phyloP scores from a whole-genome alignment of 768 basidiomycete genomes.

The Mycena alexandri region DNA sequence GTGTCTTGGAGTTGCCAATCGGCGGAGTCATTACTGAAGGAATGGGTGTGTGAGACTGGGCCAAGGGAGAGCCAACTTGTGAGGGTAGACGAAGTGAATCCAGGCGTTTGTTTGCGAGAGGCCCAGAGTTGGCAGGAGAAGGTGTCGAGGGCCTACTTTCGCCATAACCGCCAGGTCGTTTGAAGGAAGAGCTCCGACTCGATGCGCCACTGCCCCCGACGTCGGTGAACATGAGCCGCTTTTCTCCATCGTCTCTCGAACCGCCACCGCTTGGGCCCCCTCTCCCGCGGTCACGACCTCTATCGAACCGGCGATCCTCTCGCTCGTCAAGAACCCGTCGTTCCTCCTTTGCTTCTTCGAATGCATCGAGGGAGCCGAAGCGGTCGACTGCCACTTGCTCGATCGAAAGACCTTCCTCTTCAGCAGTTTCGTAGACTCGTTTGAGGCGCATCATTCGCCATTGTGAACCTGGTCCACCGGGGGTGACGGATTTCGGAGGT shows the following conservation, averaged over 20 bases:
- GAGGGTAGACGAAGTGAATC: slow-evolving; percentile 75
- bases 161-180: slow-evolving; percentile 77
- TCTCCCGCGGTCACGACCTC: slow-evolving; percentile 42
- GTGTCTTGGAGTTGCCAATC: slow-evolving; percentile 48
- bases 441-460: slow-evolving; percentile 99
- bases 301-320: slow-evolving; percentile 60
- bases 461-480: slow-evolving; percentile 92
- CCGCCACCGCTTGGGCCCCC: slow-evolving; percentile 42
- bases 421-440: slow-evolving; percentile 89
- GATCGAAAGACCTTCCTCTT: slow-evolving; percentile 81
- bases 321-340: slow-evolving; percentile 88
- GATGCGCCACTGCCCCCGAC: slow-evolving; percentile 71
- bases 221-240: slow-evolving; percentile 79
- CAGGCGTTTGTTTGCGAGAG: slow-evolving; percentile 61
- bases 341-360: slow-evolving; percentile 92
- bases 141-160: slow-evolving; percentile 76
- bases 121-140: slow-evolving; percentile 39
- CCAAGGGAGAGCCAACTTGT: slow-evolving; percentile 68
- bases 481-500: slow-evolving; percentile 65
- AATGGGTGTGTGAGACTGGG: slow-evolving; percentile 83
- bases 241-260: slow-evolving; percentile 59
- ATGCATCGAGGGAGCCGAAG: slow-evolving; percentile 87
- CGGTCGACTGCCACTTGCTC: slow-evolving; percentile 90
- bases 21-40: slow-evolving; percentile 92
- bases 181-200: slow-evolving; percentile 89